Evolutionary conservation across 73 alveolate genomes (phyloP), one percentile per base, ranked within the genome.

Genomic region (Paramecium pentaurelia): DNA sequence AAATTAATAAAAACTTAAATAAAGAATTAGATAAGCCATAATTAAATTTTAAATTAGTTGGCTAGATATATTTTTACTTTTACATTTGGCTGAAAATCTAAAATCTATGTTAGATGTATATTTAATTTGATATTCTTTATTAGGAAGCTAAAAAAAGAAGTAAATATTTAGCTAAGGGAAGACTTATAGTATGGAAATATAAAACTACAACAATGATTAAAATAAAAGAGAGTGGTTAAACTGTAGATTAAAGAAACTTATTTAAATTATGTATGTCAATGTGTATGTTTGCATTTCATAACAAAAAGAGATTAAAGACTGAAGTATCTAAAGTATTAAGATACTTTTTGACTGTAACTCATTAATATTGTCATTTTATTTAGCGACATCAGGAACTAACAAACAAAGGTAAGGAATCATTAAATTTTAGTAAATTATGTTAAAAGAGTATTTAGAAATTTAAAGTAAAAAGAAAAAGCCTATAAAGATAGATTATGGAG

Each of bases 401-500:
- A 5, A 4, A 80, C 11, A 80, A 80, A 47, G 73, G 91, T 80
- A 80, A 45, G 2, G 22, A n/a, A 27, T 20, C 2, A 80, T 38
- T 80, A 22, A 2, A 36, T 73, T 73, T 20, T 37, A 73, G 87
- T 73, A 10, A 73, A 73, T 73, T 80, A 80, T 80, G 91, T 80
- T 3, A 80, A 80, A 49, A 80, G 51, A 47, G 91, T 80, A 22
- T 80, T 80, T 47, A 80, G 75, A 47, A 80, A 42, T 42, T 47
- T 42, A 27, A 44, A 80, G 30, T 80, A 45, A 37, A 80, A 80
- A 80, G 44, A 80, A 44, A 80, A 80, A 45, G 91, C 91, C 20
- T 80, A 80, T 80, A 80, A 36, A 18, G 91, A 80, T 42, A 80
- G 91, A 49, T 80, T 80, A 49, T 49, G 44, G 47, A 80, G 91